These are phyloP conservation scores for Eucalyptus sp. DNA, from an alignment of 345 rosid genomes.

Conservation along the genomic window DNA sequence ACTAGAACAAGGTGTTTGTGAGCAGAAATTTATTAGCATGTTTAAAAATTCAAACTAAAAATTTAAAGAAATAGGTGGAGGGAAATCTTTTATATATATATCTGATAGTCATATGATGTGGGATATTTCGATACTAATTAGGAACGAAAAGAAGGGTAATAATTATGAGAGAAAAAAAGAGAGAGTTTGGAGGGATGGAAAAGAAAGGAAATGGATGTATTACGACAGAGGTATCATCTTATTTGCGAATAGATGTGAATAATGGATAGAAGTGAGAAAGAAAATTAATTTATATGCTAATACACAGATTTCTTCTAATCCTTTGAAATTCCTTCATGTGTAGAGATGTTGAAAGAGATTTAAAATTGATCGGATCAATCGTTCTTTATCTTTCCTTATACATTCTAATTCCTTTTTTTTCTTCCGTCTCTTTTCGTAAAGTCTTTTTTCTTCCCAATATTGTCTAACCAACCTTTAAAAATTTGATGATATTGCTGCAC, in stretches of 20 bases:
- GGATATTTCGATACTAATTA: neutral
- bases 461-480: too few relatives aligned
- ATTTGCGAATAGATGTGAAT: neutral
- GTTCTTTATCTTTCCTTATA: neutral
- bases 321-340: too few relatives aligned
- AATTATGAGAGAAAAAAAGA: neutral
- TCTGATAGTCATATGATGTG: fast-evolving
- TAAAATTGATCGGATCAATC: neutral
- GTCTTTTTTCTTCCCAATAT: too few relatives aligned
- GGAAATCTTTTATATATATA: neutral
- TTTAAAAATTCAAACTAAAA: neutral
- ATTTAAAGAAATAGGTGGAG: neutral
- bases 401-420: too few relatives aligned
- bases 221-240: neutral
- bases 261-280: neutral
- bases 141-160: neutral
- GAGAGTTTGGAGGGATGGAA: neutral
- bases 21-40: neutral
- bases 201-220: neutral
- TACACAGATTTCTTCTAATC: neutral
- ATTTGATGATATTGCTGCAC: too few relatives aligned
- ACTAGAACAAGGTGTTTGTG: neutral
- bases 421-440: too few relatives aligned
- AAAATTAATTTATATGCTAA: neutral
- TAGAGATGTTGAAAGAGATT: neutral